These are phyloP conservation scores for Exserohilum turcica DNA, from an alignment of 2,329 filamentous ascomycete genomes.

Conservation along the genomic window DNA sequence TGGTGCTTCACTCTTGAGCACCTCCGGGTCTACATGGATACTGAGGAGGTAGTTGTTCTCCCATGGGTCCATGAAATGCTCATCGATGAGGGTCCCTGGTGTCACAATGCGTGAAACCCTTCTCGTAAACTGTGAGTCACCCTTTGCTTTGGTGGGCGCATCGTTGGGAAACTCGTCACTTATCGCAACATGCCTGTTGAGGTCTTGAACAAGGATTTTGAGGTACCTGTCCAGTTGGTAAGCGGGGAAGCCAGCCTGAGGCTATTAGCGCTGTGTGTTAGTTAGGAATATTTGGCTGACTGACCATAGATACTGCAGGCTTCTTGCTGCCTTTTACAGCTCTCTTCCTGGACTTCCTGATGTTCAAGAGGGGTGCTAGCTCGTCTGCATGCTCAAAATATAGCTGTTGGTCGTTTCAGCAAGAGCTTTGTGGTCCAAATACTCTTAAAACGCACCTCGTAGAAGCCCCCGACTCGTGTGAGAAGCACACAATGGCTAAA, in stretches of 20 bases:
- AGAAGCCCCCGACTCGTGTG: slow-evolving; percentile 93
- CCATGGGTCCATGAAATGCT: slow-evolving; percentile 94
- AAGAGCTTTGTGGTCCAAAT: neutral
- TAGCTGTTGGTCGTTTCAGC: slow-evolving; percentile 53
- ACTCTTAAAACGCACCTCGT: slow-evolving; percentile 65
- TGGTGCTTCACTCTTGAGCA: slow-evolving; percentile 28
- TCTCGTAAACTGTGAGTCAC: slow-evolving; percentile 82
- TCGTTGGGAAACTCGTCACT: slow-evolving; percentile 88
- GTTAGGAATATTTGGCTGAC: slow-evolving; percentile 5
- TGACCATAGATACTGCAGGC: slow-evolving; percentile 78
- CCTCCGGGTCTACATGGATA: slow-evolving; percentile 64
- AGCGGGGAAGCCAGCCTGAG: slow-evolving; percentile 85
- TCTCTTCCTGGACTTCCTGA: slow-evolving; percentile 83
- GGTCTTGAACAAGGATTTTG: slow-evolving; percentile 88
- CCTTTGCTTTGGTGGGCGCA: slow-evolving; percentile 71
- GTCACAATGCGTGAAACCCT: slow-evolving; percentile 87
- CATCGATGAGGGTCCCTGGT: slow-evolving; percentile 93
- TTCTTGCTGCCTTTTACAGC: slow-evolving; percentile 62
- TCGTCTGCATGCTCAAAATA: slow-evolving; percentile 97
- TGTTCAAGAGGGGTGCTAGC: slow-evolving; percentile 79
- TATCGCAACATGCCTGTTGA: slow-evolving; percentile 89
- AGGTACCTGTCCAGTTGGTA: slow-evolving; percentile 91
- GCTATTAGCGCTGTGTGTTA: slow-evolving; percentile 13
- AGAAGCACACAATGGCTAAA: slow-evolving; percentile 90
- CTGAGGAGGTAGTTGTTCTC: slow-evolving; percentile 92